These are phyloP conservation scores for Globisporangium heterothallicum DNA, from an alignment of 352 stramenopile species.

Conservation along the genomic window DNA sequence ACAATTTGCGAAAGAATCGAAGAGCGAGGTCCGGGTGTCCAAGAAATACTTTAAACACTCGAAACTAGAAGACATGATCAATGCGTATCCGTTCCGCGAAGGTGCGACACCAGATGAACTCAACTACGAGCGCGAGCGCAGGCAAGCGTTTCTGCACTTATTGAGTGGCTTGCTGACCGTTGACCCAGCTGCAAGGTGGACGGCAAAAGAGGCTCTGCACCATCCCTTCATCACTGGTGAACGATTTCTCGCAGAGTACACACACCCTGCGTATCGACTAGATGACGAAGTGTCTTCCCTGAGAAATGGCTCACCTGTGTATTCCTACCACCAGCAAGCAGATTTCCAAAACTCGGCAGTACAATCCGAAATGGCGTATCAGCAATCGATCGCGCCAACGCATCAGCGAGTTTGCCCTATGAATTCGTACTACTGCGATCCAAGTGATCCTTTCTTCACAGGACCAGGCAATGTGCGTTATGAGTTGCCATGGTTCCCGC, in stretches of 20 bases:
- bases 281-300: neutral
- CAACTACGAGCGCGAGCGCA: constrained; percentile 12
- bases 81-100: constrained; percentile 32
- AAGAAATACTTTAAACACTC: constrained; percentile 59
- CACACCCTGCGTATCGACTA: neutral
- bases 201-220: constrained; percentile 25
- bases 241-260: constrained; percentile 11
- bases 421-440: constrained; percentile 9
- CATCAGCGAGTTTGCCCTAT: constrained; percentile 13
- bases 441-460: constrained; percentile 3
- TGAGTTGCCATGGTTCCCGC: constrained; percentile 4
- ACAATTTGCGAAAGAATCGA: constrained; percentile 31
- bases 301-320: neutral
- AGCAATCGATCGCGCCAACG: neutral
- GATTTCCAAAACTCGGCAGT: neutral
- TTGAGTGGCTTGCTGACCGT: constrained; percentile 21
- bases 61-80: constrained; percentile 34
- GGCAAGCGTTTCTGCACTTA: constrained; percentile 38
- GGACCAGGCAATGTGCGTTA: constrained; percentile 5
- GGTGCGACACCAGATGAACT: constrained; percentile 13
- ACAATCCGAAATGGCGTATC: neutral
- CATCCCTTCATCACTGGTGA: constrained; percentile 45
- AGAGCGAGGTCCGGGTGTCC: constrained; percentile 22
- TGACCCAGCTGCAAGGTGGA: constrained; percentile 33
- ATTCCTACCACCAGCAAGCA: constrained; percentile 2